Evolutionary conservation across 495 filamentous ascomycete species (phyloP), one percentile per base, ranked within the genome.

Genomic region (Daldinia vernicosa): DNA sequence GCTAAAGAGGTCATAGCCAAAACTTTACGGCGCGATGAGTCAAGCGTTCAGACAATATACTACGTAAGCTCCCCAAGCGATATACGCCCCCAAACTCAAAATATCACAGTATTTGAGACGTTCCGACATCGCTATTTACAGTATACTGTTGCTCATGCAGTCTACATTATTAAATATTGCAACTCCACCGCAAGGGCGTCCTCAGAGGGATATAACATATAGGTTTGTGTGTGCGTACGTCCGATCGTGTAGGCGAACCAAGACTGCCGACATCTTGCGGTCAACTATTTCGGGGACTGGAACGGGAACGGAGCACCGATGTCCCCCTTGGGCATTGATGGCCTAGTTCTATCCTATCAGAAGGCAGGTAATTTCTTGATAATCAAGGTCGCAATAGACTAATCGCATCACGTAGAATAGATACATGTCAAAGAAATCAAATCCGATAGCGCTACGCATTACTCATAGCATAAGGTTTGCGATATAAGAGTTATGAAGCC

Each of bases 221-320:
- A 63, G 2, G n/a, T 35, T 45, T 26, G 35, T 52, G 52, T 11
- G 40, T 26, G 51, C 24, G 22, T 40, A 45, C 26, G 59, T 53
- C 59, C 67, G 67, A 58, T 63, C 14, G 26, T 54, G 17, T 28
- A 54, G 14, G 47, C 15, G 35, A 45, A 33, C n/a, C 54, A 66
- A n/a, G 33, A 55, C 33, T 53, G 14, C 45, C 60, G 54, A 59
- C 39, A 17, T 59, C 60, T 39, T 43, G 32, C 39, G 26, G 47
- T 59, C 67, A 70, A 26, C 45, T 32, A 69, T 53, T 64, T 54
- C 62, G 57, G 51, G 43, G 57, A 66, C 68, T 40, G 63, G 62
- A 61, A 71, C 57, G 63, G 63, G 45, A 71, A 55, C 63, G 69
- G 69, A 60, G 63, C 39, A 32, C 63, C 53, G 59, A 71, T 55